Conservation (phyloP, 805 yeast genomes). For the Yamadazyma phyllophila region DNA sequence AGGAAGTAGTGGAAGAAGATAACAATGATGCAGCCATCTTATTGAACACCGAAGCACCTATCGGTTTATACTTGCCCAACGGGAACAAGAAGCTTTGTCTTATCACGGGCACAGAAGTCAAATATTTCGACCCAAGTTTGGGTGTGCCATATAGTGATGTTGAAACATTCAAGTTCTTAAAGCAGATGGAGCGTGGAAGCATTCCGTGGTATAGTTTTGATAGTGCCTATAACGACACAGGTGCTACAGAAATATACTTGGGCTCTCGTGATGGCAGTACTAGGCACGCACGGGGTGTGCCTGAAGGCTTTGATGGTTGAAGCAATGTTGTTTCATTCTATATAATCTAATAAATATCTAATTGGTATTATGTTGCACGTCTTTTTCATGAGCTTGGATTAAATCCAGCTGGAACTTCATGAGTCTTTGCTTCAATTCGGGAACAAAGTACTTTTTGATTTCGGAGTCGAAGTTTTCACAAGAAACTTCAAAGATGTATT, state of each 20-base stretch:
- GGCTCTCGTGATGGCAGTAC: slow-evolving; percentile 52
- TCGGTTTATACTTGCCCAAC: slow-evolving; percentile 68
- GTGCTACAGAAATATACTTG: slow-evolving; percentile 40
- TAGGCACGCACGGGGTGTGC: slow-evolving; percentile 81
- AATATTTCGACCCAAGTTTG: slow-evolving; percentile 82
- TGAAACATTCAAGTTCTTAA: slow-evolving; percentile 70
- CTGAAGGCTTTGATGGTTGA: slow-evolving; percentile 67
- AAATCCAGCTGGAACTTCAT: slow-evolving; percentile 62
- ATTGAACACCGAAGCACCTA: slow-evolving; percentile 68
- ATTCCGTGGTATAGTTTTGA: slow-evolving; percentile 51
- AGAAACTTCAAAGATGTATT: slow-evolving; percentile 49
- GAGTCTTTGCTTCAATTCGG: slow-evolving; percentile 48
- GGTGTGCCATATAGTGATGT: slow-evolving; percentile 86
- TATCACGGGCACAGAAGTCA: slow-evolving; percentile 75
- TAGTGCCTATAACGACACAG: slow-evolving; percentile 56
- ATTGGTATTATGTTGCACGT: slow-evolving; percentile 52
- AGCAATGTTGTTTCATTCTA: neutral
- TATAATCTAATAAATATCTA: slow-evolving; percentile 7
- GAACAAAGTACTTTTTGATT: slow-evolving; percentile 50
- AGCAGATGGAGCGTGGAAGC: slow-evolving; percentile 45
- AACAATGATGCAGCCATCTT: slow-evolving; percentile 35
- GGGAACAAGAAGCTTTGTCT: slow-evolving; percentile 67
- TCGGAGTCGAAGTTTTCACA: slow-evolving; percentile 38
- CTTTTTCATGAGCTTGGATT: slow-evolving; percentile 58
- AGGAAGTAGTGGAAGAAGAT: slow-evolving; percentile 41